Percentiles rank a stretch among this genome's conserved stretches.
Conservation (phyloP, 2,329 filamentous ascomycete genomes). For the Boeremia lycopersici region DNA sequence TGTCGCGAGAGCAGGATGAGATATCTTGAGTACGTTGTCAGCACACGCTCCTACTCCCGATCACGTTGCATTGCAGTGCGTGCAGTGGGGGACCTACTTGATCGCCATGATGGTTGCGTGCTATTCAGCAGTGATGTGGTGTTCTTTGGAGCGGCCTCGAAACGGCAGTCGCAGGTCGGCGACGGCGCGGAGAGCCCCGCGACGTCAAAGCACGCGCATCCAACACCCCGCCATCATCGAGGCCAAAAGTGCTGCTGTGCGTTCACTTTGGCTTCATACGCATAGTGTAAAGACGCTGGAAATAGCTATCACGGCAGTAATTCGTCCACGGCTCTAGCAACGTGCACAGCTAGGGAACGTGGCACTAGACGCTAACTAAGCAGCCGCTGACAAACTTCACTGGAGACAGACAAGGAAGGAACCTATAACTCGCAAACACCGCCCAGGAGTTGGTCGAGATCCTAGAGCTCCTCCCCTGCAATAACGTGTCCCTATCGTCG, state of each 20-base stretch:
- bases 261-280: neutral
- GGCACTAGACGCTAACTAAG: slow-evolving; percentile 7
- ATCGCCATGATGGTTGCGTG: slow-evolving; percentile 56
- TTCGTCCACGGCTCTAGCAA: neutral
- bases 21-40: slow-evolving; percentile 66
- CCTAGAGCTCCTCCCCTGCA: neutral
- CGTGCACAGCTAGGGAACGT: neutral
- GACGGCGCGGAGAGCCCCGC: slow-evolving; percentile 24
- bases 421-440: neutral
- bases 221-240: slow-evolving; percentile 25
- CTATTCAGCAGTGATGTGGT: slow-evolving; percentile 12
- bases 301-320: neutral
- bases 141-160: slow-evolving; percentile 14
- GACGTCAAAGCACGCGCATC: slow-evolving; percentile 23
- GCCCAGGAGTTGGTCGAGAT: neutral
- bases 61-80: neutral
- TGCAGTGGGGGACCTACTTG: slow-evolving; percentile 51
- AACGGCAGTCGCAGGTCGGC: slow-evolving; percentile 27
- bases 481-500: slow-evolving; percentile 30
- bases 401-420: neutral
- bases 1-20: slow-evolving; percentile 96
- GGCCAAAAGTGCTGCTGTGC: neutral
- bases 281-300: neutral
- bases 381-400: slow-evolving; percentile 14
- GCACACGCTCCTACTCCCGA: neutral